A percentile compares a stretch with the other conserved stretches of the same genome.
Evolutionary conservation across 2,329 filamentous ascomycete genomes (phyloP).

Genomic region (Cladosporium cucumerinum): DNA sequence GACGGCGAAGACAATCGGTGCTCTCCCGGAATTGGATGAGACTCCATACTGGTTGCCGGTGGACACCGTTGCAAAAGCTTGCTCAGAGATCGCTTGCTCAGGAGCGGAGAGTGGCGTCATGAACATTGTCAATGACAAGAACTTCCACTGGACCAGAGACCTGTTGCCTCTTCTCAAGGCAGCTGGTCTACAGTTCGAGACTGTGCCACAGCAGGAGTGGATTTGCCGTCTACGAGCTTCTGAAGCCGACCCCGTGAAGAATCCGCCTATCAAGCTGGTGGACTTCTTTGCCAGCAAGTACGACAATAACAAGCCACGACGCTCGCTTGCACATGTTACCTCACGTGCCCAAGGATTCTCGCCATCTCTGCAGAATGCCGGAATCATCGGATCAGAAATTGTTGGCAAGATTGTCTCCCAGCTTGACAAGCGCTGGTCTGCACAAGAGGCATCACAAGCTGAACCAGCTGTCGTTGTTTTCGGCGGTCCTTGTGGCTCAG

Average conservation of each 20-base stretch:
- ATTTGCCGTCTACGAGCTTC: slow-evolving; percentile 43
- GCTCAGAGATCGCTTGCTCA: slow-evolving; percentile 29
- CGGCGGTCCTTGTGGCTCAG: slow-evolving; percentile 42
- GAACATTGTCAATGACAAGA: slow-evolving; percentile 44
- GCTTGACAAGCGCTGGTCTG: slow-evolving; percentile 19
- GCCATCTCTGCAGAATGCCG: slow-evolving; percentile 22
- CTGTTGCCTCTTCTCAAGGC: slow-evolving; percentile 51
- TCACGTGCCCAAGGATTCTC: slow-evolving; percentile 30
- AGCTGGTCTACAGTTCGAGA: slow-evolving; percentile 45
- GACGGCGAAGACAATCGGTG: slow-evolving; percentile 45
- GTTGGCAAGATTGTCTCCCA: slow-evolving; percentile 26
- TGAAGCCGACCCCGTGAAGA: slow-evolving; percentile 39
- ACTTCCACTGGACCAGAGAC: slow-evolving; percentile 52
- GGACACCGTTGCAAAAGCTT: slow-evolving; percentile 40
- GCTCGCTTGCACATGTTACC: slow-evolving; percentile 52
- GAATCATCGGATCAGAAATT: slow-evolving; percentile 24
- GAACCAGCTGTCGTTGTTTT: slow-evolving; percentile 35
- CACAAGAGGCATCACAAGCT: neutral
- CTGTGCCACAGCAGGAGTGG: slow-evolving; percentile 47
- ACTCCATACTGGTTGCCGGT: slow-evolving; percentile 44
- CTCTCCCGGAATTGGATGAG: slow-evolving; percentile 44
- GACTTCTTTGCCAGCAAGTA: slow-evolving; percentile 34
- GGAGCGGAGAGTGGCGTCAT: slow-evolving; percentile 24
- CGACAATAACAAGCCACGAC: slow-evolving; percentile 33
- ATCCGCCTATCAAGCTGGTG: slow-evolving; percentile 33